Conservation (phyloP, 192 early-diverging fungal genomes). For the Radiomyces spectabilis region DNA sequence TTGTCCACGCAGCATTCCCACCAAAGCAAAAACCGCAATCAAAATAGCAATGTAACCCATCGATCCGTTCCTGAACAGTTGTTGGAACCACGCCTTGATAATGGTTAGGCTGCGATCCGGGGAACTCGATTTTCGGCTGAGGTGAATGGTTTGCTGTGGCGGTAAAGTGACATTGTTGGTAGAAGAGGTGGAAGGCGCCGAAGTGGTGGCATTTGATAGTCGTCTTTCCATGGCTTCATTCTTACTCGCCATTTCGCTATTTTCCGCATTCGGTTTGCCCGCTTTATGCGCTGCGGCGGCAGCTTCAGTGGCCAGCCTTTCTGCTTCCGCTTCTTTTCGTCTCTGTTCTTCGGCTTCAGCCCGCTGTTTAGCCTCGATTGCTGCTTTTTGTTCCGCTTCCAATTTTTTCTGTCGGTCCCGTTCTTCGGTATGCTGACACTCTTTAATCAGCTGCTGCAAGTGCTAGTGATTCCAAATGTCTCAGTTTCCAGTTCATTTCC, state of each 20-base stretch:
- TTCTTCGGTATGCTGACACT: background rate
- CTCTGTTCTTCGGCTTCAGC: constrained; percentile 6
- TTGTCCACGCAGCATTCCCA: constrained; percentile 6
- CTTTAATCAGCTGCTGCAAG: background rate
- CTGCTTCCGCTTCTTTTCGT: constrained; percentile 6
- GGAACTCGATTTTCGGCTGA: too few species aligned
- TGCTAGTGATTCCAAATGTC: background rate
- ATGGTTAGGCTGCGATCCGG: background rate
- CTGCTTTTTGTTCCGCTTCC: constrained; percentile 1
- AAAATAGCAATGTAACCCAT: constrained; percentile 8
- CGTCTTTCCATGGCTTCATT: background rate
- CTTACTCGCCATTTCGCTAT: background rate
- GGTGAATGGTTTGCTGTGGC: background rate
- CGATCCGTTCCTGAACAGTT: constrained; percentile 1
- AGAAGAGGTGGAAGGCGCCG: background rate
- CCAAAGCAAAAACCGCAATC: constrained; percentile 6
- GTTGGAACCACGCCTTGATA: constrained; percentile 11
- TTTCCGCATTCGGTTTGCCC: too few species aligned
- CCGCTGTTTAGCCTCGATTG: background rate
- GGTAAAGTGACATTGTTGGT: background rate
- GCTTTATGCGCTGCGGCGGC: background rate
- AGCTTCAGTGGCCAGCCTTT: background rate
- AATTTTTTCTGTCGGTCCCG: constrained; percentile 1
- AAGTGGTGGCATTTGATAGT: background rate
- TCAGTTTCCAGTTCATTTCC: too few species aligned